Evolutionary conservation across 202 grass and related monocot genomes (phyloP).

Genomic region (Eragrostis tef): DNA sequence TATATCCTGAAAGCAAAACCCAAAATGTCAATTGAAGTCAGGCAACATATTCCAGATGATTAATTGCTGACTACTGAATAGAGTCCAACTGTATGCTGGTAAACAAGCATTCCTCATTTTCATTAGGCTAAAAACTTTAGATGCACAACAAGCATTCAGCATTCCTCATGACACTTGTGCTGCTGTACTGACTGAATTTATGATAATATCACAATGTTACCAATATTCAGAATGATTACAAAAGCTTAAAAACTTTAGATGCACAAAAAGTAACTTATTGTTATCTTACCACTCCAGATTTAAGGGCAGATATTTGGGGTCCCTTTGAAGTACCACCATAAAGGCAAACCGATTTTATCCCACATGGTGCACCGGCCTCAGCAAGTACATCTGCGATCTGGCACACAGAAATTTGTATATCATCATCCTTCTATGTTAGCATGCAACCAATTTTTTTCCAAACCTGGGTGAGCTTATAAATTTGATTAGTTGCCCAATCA

Average conservation of each 20-base stretch:
- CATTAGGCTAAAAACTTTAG: too few relatives aligned
- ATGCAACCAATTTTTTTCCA: not conserved
- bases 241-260: not conserved
- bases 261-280: not conserved
- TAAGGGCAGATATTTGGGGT: constrained; percentile 91
- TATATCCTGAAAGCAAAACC: constrained; percentile 73
- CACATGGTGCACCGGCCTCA: constrained; percentile 78
- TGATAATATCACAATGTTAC: constrained; percentile 4
- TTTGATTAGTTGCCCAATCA: constrained; percentile 23
- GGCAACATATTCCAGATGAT: constrained; percentile 17
- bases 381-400: constrained; percentile 90
- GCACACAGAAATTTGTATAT: constrained; percentile 41
- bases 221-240: constrained; percentile 11
- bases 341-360: constrained; percentile 84
- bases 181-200: not conserved
- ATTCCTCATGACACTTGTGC: not conserved
- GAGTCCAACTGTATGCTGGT: not conserved
- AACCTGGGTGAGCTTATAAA: not conserved
- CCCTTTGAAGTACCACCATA: constrained; percentile 97
- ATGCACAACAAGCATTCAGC: too few relatives aligned
- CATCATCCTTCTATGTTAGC: constrained; percentile 17
- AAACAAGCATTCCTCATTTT: constrained; percentile 17
- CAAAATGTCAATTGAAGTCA: constrained; percentile 27
- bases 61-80: constrained; percentile 26
- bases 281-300: constrained; percentile 92